phyloP scores from a whole-genome alignment of 495 filamentous ascomycete species.

The Tuber magnatum region DNA sequence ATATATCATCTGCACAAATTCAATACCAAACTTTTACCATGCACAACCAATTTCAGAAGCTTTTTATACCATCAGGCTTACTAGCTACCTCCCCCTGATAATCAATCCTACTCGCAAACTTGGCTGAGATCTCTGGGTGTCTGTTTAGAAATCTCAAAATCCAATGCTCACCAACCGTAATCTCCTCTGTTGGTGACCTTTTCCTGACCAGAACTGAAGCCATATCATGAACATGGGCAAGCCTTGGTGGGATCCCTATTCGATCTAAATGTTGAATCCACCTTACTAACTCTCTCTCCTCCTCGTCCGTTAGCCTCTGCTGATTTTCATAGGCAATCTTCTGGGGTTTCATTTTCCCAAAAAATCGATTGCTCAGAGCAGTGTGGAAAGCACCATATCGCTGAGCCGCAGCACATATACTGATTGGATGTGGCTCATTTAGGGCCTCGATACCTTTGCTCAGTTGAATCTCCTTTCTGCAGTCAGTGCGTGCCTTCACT shows the following conservation, averaged over 20 bases:
- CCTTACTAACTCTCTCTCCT: conserved; percentile 8
- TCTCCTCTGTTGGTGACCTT: neutral
- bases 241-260: conserved; percentile 15
- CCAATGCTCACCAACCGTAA: conserved; percentile 5
- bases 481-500: too few species aligned
- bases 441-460: too few species aligned
- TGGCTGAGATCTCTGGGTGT: conserved; percentile 2
- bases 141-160: conserved; percentile 8
- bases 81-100: conserved; percentile 9
- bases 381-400: conserved; percentile 10
- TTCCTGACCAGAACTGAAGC: neutral
- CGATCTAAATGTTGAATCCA: conserved; percentile 11
- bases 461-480: too few species aligned
- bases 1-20: too few species aligned
- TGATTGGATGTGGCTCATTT: too few species aligned
- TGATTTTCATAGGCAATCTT: conserved; percentile 5
- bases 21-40: conserved; percentile 6
- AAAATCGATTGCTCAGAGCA: conserved; percentile 1
- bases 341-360: neutral
- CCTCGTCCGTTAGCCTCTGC: conserved; percentile 1
- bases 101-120: conserved; percentile 6
- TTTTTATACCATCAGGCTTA: neutral
- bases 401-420: conserved; percentile 5
- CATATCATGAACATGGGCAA: conserved; percentile 6
- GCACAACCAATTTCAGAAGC: neutral